Base-by-base conservation (phyloP, 2,329 filamentous ascomycete genomes). In the Nemania sp. region DNA sequence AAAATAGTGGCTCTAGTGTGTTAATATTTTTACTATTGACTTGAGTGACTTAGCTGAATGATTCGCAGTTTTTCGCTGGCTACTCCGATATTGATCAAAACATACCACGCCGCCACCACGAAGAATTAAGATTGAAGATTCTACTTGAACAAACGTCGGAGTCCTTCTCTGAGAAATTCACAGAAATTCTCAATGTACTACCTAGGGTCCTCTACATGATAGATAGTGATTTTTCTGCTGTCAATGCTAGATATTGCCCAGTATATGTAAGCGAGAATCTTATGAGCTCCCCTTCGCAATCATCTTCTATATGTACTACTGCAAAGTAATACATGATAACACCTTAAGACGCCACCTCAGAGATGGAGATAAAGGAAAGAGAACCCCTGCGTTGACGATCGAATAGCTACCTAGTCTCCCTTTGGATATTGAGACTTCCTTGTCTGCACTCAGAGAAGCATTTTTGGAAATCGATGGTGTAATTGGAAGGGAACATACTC, bases 401-500 rank as follows among this genome's bases (percentile, higher is more conserved):
- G 8, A 22, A 1, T 24, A 49, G 45, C n/a, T 49, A 11, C 22
- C 45, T 7, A 24, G 10, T 20, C 45, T 49, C 24, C 45, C 45
- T 4, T 49, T 26, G 45, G 24, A 6, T 20, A 24, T 49, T 24
- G 49, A 53, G 18, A 32, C 24, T 18, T 13, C 26, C 4, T 29
- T 29, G 24, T 15, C 26, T 11, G 24, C 8, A 20, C 26, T 29
- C 7, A 24, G 29, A 32, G 24, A 20, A 15, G 49, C 49, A 27
- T 53, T 53, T 32, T 29, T 53, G 3, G 26, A 53, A 32, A 53
- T 53, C 49, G 49, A 53, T 27, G 10, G 49, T 20, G 13, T 29
- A 29, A 18, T 53, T 24, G 26, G 49, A 8, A 29, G 5, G 6
- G 26, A 53, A 18, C 49, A 53, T n/a, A 29, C 49, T 53, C 49